Conservation (phyloP, 2,329 filamentous ascomycete genomes). For the Exserohilum turcica region DNA sequence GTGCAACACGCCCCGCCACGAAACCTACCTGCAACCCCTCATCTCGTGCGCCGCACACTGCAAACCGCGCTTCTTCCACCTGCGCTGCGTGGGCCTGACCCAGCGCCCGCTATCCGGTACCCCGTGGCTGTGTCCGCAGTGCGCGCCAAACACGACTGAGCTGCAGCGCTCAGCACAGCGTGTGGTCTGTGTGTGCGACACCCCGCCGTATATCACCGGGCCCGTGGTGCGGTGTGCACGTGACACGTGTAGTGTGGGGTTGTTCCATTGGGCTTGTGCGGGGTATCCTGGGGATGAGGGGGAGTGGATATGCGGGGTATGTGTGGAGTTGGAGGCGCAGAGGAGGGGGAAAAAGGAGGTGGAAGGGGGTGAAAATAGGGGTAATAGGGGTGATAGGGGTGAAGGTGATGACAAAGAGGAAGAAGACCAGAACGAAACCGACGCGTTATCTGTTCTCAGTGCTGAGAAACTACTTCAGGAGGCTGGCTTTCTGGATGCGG, state of each 20-base stretch:
- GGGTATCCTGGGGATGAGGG: not conserved
- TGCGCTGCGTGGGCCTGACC: not conserved
- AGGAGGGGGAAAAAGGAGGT: not conserved
- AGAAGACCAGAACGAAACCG: no score
- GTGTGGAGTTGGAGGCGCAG: not conserved
- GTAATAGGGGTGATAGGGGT: not conserved
- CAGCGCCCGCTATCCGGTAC: not conserved
- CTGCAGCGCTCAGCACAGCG: no score
- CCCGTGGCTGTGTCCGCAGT: constrained; percentile 1
- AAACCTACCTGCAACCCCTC: constrained; percentile 1
- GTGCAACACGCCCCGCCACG: not conserved
- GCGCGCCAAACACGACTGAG: no score
- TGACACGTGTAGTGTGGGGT: not conserved
- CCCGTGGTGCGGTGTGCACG: constrained; percentile 1
- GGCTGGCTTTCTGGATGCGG: no score
- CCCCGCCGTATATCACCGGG: not conserved
- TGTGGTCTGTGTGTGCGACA: not conserved
- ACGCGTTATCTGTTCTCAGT: no score
- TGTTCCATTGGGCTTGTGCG: not conserved
- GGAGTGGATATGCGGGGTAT: constrained; percentile 1
- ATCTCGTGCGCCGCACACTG: constrained; percentile 2
- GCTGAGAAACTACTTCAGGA: no score
- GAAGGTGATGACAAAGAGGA: no score
- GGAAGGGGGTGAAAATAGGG: not conserved
- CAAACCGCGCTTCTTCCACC: constrained; percentile 3